Evolutionary conservation across 2,329 filamentous ascomycete genomes (phyloP).

Genomic region (Cladosporium sp.): DNA sequence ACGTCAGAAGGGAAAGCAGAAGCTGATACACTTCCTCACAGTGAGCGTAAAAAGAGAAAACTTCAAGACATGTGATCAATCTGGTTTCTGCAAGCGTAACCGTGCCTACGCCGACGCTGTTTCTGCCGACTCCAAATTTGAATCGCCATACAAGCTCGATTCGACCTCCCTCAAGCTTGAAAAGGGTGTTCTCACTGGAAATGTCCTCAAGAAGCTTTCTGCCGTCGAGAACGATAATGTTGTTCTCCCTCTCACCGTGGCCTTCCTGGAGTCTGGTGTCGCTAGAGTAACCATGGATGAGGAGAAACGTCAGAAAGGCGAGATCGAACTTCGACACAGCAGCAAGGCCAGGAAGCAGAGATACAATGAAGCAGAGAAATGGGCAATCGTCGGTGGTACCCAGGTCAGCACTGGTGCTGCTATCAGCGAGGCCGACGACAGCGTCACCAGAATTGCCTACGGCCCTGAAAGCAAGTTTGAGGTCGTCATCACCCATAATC

Average conservation of each 20-base stretch:
- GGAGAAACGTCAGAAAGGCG: conserved; percentile 80
- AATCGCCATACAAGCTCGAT: conserved; percentile 74
- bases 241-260: conserved; percentile 75
- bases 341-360: conserved; percentile 85
- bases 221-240: conserved; percentile 68
- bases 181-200: conserved; percentile 73
- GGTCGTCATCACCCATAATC: conserved; percentile 76
- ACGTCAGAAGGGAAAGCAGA: neutral
- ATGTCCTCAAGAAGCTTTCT: conserved; percentile 74
- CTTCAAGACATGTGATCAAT: conserved; percentile 95
- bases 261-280: conserved; percentile 84
- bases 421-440: conserved; percentile 61
- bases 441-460: conserved; percentile 71
- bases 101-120: conserved; percentile 81
- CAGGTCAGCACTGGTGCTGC: conserved; percentile 68
- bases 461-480: conserved; percentile 73
- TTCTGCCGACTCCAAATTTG: conserved; percentile 63
- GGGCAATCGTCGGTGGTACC: conserved; percentile 79
- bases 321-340: conserved; percentile 80
- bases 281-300: conserved; percentile 88
- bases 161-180: conserved; percentile 69
- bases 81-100: conserved; percentile 96
- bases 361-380: conserved; percentile 87
- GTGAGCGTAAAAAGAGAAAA: conserved; percentile 89
- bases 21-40: conserved; percentile 33